phyloP scores from a whole-genome alignment of 768 basidiomycete genomes.

The Panaeolus papilionaceus region DNA sequence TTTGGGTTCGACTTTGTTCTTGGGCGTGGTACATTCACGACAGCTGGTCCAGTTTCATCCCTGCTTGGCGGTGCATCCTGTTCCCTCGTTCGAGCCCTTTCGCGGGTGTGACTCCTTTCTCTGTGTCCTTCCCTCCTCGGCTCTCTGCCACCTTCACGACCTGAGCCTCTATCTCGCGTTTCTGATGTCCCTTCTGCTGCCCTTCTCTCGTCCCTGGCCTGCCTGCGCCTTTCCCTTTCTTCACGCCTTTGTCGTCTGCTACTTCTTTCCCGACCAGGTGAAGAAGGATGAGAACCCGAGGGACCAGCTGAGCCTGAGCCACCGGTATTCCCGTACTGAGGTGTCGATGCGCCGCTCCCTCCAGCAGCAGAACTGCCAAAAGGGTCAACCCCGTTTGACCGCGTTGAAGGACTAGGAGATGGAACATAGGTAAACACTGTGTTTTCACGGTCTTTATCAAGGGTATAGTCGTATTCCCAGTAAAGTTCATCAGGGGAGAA shows the following conservation, averaged over 20 bases:
- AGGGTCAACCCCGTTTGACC: not conserved
- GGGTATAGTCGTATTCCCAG: conserved; percentile 18
- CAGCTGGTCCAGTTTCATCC: not conserved
- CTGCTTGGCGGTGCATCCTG: conserved; percentile 1
- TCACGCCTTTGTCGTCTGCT: not conserved
- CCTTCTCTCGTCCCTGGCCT: not conserved
- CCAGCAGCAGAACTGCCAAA: not conserved
- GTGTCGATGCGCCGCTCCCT: conserved; percentile 1
- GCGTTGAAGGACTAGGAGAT: not conserved
- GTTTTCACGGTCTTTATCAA: conserved; percentile 17
- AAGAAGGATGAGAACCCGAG: not conserved
- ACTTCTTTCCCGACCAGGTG: not conserved
- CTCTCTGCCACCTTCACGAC: not conserved
- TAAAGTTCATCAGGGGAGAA: conserved; percentile 20
- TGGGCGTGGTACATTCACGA: not conserved
- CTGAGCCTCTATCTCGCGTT: not conserved
- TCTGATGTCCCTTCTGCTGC: not conserved
- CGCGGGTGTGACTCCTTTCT: not conserved
- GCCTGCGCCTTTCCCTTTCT: not conserved
- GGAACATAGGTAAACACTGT: conserved; percentile 13
- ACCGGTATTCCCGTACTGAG: not conserved
- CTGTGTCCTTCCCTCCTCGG: not conserved
- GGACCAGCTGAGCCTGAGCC: not conserved
- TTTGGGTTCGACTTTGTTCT: not conserved
- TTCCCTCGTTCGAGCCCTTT: conserved; percentile 4